phyloP scores from a whole-genome alignment of 2,329 filamentous ascomycete species.

The Sclerotinia trifoliorum region DNA sequence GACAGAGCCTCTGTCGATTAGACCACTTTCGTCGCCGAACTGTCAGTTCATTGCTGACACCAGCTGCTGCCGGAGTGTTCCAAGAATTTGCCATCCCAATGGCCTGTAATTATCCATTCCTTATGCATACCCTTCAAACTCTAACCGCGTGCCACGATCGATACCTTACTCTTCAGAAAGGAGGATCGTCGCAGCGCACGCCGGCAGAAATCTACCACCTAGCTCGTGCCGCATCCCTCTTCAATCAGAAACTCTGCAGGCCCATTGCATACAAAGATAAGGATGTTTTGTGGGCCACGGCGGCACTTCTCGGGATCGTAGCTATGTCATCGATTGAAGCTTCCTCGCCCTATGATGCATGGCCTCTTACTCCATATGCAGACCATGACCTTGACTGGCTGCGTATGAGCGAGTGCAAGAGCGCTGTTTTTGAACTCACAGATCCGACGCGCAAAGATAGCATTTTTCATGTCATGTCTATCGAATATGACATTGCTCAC shows the following conservation, averaged over 20 bases:
- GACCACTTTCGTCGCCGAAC: slow-evolving; percentile 47
- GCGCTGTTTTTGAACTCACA: slow-evolving; percentile 48
- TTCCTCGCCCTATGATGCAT: slow-evolving; percentile 47
- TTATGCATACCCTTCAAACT: slow-evolving; percentile 53
- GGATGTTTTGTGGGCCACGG: slow-evolving; percentile 50
- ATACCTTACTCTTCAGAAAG: slow-evolving; percentile 39
- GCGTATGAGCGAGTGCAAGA: slow-evolving; percentile 55
- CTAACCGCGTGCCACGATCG: slow-evolving; percentile 55
- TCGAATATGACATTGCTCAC: background rate
- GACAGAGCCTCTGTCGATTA: slow-evolving; percentile 40
- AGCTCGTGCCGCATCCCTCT: slow-evolving; percentile 49
- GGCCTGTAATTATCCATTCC: slow-evolving; percentile 9
- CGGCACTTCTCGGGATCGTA: slow-evolving; percentile 48
- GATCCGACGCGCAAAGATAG: slow-evolving; percentile 16
- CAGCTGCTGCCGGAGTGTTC: slow-evolving; percentile 40
- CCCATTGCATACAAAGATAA: slow-evolving; percentile 43
- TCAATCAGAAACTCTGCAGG: slow-evolving; percentile 47
- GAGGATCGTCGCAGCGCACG: slow-evolving; percentile 29
- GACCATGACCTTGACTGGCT: slow-evolving; percentile 57
- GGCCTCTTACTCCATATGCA: slow-evolving; percentile 52
- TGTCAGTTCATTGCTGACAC: slow-evolving; percentile 43
- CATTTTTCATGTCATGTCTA: background rate
- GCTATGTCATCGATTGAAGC: slow-evolving; percentile 48
- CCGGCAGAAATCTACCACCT: slow-evolving; percentile 48
- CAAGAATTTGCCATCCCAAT: slow-evolving; percentile 39